Evolutionary conservation across 768 basidiomycete species (phyloP).

Genomic region (Kwoniella dejecticola): DNA sequence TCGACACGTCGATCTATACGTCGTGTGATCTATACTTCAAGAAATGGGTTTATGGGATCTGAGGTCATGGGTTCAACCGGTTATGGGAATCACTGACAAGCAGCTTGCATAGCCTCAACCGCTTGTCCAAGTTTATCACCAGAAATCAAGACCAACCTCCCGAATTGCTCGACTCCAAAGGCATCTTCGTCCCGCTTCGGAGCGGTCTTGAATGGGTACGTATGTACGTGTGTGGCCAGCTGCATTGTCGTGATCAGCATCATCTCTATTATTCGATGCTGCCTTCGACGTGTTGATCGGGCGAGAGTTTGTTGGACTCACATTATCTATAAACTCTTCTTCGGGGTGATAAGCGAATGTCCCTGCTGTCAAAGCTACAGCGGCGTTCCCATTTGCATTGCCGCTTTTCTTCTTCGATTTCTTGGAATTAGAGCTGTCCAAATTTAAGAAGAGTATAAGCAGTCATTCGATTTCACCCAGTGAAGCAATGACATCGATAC

Average conservation of each 20-base stretch:
- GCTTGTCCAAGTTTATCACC: slow-evolving; percentile 25
- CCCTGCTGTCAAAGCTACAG: slow-evolving; percentile 52
- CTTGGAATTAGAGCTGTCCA: neutral
- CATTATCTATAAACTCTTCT: slow-evolving; percentile 72
- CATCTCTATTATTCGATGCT: neutral
- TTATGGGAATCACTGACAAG: slow-evolving; percentile 30
- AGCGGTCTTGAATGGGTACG: slow-evolving; percentile 63
- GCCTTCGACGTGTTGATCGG: neutral
- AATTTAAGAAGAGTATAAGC: neutral
- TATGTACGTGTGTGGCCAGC: slow-evolving; percentile 62
- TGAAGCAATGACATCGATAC: too few species aligned
- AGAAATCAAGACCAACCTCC: slow-evolving; percentile 64
- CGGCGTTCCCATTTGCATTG: slow-evolving; percentile 39
- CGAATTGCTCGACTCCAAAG: slow-evolving; percentile 72
- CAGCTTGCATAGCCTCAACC: slow-evolving; percentile 39
- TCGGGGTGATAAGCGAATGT: slow-evolving; percentile 82
- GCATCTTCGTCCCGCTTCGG: slow-evolving; percentile 66
- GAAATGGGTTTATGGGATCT: too few species aligned
- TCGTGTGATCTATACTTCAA: too few species aligned
- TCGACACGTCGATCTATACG: too few species aligned
- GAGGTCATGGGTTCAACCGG: too few species aligned
- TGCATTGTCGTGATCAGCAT: slow-evolving; percentile 39
- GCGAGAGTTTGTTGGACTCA: slow-evolving; percentile 51
- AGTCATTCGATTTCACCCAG: too few species aligned
- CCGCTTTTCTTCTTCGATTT: slow-evolving; percentile 55